A percentile compares a stretch with the other conserved stretches of the same genome.
Evolutionary conservation across 306 rosid species (phyloP).

Genomic region (Glycyrrhiza uralensis): DNA sequence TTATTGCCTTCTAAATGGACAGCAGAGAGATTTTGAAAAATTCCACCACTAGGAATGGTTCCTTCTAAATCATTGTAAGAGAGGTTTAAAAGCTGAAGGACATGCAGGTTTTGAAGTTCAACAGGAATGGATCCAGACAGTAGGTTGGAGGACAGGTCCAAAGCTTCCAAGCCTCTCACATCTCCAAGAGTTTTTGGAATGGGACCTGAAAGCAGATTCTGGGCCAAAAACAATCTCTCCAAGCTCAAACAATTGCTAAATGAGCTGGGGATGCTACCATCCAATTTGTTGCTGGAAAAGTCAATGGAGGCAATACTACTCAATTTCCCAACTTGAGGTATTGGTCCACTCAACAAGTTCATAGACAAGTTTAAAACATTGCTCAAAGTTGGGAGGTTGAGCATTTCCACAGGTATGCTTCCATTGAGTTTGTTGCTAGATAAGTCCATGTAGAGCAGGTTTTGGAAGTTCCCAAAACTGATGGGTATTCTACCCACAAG

Average conservation of each 20-base stretch:
- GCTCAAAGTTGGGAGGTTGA: conserved; percentile 52
- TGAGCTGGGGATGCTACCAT: conserved; percentile 55
- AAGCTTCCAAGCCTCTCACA: conserved; percentile 49
- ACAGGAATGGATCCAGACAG: conserved; percentile 65
- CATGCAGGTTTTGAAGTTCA: conserved; percentile 42
- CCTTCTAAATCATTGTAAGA: conserved; percentile 71
- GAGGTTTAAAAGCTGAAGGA: conserved; percentile 49
- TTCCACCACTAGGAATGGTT: conserved; percentile 48
- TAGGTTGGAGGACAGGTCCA: conserved; percentile 74
- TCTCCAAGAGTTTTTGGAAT: conserved; percentile 53
- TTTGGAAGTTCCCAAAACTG: conserved; percentile 49
- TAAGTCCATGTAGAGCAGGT: conserved; percentile 54
- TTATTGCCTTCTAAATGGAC: conserved; percentile 62
- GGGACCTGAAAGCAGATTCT: conserved; percentile 58
- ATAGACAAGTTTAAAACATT: conserved; percentile 51
- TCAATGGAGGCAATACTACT: conserved; percentile 44
- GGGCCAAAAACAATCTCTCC: conserved; percentile 44
- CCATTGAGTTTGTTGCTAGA: conserved; percentile 65
- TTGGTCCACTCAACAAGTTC: conserved; percentile 56
- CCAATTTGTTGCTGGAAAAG: conserved; percentile 51
- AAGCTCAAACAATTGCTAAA: conserved; percentile 55
- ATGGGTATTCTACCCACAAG: conserved; percentile 44
- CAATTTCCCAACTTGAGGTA: conserved; percentile 51
- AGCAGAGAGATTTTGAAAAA: conserved; percentile 39
- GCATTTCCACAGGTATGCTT: conserved; percentile 50